Percentiles rank a stretch among this genome's conserved stretches.
Conservation (phyloP, 1,284 basidiomycete genomes). For the Austroboletus rostrupii region DNA sequence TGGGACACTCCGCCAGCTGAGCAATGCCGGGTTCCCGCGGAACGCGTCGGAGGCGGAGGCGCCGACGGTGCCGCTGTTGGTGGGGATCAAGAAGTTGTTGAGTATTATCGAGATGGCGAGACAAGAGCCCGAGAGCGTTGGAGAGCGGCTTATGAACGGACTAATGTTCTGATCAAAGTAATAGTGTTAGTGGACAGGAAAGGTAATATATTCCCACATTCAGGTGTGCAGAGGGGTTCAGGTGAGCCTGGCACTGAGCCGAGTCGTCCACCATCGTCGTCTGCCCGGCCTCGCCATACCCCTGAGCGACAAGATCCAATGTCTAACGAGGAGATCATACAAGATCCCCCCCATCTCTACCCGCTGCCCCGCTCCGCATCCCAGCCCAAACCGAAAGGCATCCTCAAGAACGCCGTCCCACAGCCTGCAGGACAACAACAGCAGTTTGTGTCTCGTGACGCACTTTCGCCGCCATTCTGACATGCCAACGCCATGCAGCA, state of each 20-base stretch:
- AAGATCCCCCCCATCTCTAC: slow-evolving; percentile 37
- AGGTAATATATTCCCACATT: slow-evolving; percentile 25
- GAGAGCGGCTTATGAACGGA: slow-evolving; percentile 68
- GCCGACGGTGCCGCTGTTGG: slow-evolving; percentile 52
- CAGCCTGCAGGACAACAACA: slow-evolving; percentile 40
- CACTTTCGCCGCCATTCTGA: neutral
- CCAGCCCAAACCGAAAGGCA: slow-evolving; percentile 73
- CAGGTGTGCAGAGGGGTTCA: slow-evolving; percentile 4
- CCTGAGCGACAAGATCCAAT: slow-evolving; percentile 23
- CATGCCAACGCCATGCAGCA: slow-evolving; percentile 29
- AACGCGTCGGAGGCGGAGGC: slow-evolving; percentile 43
- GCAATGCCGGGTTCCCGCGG: slow-evolving; percentile 69
- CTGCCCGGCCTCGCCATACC: neutral
- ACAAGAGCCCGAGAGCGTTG: slow-evolving; percentile 82
- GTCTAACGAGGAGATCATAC: slow-evolving; percentile 35
- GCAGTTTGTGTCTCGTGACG: slow-evolving; percentile 36
- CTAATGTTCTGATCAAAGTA: slow-evolving; percentile 44
- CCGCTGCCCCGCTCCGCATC: slow-evolving; percentile 54
- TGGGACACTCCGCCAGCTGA: slow-evolving; percentile 64
- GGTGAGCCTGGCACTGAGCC: neutral
- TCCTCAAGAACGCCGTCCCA: slow-evolving; percentile 71
- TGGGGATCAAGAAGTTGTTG: slow-evolving; percentile 94
- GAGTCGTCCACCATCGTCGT: neutral
- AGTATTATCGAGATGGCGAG: slow-evolving; percentile 95
- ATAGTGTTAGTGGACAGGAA: slow-evolving; percentile 10